Evolutionary conservation across 352 stramenopile species (phyloP), one percentile per base, ranked within the genome.

Genomic region (Globisporangium perplexum): DNA sequence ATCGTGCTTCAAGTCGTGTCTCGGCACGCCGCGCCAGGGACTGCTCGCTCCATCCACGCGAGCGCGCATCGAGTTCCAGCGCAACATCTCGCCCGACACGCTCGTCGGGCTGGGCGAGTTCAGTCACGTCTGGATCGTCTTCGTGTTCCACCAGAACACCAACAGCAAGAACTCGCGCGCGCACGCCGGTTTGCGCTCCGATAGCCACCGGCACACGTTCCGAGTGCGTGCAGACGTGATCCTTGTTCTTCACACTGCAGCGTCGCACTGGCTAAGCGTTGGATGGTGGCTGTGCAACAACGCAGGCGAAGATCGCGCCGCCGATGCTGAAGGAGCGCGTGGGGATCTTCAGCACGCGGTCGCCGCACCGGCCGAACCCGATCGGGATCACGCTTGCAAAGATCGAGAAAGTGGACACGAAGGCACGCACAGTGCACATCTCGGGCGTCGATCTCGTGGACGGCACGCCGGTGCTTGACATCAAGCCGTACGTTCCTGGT

Each of bases 401-500:
- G 58, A 72, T 98, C 49, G 90, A 97, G 54, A 52, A 59, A 17
- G 77, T 97, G 15, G 68, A 96, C 55, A 65, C 63, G 41, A 57
- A 58, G 22, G 63, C 62, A 12, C 77, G 78, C 10, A 77, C 60
- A 0, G 76, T 98, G 26, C 74, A 83, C 57, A 64, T 98, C 36
- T 78, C 83, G 7, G 93, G 86, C 17, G 62, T 98, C 20, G 94
- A 98, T 55, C 74, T 98, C n/a, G 67, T 98, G 31, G 90, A 99
- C 61, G 95, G 93, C 48, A 99, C 97, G 3, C 97, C 97, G 7
- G 84, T 99, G 14, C 65, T 99, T 3, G 97, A 99, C 60, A 96
- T 99, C 52, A 99, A 99, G 68, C 97, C 97, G 6, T 99, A 98
- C 62, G 93, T 99, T 36, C 68, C 83, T 65, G 73, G 79, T 90